These are phyloP conservation scores for Geotrichum citri-aurantii DNA, from an alignment of 1,139 yeast species.

Conservation along the genomic window DNA sequence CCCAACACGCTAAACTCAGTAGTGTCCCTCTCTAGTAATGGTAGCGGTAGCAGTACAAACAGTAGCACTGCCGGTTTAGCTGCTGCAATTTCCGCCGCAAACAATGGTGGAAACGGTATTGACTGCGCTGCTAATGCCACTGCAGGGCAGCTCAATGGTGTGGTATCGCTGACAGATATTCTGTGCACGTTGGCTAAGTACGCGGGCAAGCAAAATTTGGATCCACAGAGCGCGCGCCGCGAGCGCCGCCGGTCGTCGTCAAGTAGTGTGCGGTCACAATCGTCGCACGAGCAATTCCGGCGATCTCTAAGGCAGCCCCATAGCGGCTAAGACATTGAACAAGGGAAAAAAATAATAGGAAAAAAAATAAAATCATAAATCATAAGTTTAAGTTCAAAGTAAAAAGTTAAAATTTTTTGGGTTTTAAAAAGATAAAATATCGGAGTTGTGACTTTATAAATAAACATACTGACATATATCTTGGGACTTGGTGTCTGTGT, in stretches of 20 bases:
- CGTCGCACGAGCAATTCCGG: slow-evolving; percentile 25
- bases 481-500: too few relatives aligned
- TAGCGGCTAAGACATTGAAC: neutral
- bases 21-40: slow-evolving; percentile 15
- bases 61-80: slow-evolving; percentile 28
- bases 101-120: too few relatives aligned
- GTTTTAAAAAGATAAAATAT: too few relatives aligned
- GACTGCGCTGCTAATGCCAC: slow-evolving; percentile 38
- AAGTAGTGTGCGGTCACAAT: slow-evolving; percentile 27
- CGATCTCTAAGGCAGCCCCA: slow-evolving; percentile 17
- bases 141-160: slow-evolving; percentile 81
- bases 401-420: too few relatives aligned
- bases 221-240: slow-evolving; percentile 79
- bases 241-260: slow-evolving; percentile 65
- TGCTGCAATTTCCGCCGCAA: too few relatives aligned
- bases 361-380: neutral
- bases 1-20: slow-evolving; percentile 30
- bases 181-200: slow-evolving; percentile 72
- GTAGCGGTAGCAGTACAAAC: slow-evolving; percentile 17
- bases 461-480: too few relatives aligned
- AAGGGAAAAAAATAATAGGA: neutral
- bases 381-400: neutral
- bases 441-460: too few relatives aligned
- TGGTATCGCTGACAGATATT: slow-evolving; percentile 84
- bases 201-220: slow-evolving; percentile 60